Conservation (phyloP, 768 basidiomycete genomes). For the Multifurca ochricompacta region DNA sequence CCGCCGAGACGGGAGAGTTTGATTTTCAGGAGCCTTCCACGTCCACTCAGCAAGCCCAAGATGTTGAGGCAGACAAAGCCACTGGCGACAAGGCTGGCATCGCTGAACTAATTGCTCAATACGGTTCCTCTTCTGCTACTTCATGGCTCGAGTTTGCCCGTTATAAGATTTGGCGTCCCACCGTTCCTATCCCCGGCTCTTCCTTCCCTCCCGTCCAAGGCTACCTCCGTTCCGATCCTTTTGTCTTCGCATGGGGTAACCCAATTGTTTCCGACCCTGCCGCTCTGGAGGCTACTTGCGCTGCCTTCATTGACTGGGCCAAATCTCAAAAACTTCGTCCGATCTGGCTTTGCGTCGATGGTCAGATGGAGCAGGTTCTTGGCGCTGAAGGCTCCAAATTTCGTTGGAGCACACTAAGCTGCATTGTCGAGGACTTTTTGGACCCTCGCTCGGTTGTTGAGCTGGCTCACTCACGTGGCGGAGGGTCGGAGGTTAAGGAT, state of each 20-base stretch:
- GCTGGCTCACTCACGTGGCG: slow-evolving; percentile 29
- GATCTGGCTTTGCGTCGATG: slow-evolving; percentile 55
- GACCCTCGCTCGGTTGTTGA: slow-evolving; percentile 38
- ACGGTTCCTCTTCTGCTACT: slow-evolving; percentile 62
- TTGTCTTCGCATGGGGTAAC: slow-evolving; percentile 29
- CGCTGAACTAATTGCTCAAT: slow-evolving; percentile 44
- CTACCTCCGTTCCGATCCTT: slow-evolving; percentile 41
- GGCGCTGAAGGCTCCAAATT: slow-evolving; percentile 32
- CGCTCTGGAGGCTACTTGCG: slow-evolving; percentile 43
- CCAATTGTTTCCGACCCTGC: slow-evolving; percentile 19
- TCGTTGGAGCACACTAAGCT: slow-evolving; percentile 52
- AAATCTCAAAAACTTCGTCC: slow-evolving; percentile 40
- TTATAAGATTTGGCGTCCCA: slow-evolving; percentile 45
- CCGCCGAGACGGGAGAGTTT: slow-evolving; percentile 1
- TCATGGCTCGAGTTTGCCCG: slow-evolving; percentile 56
- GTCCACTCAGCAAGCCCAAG: neutral
- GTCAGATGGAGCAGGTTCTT: slow-evolving; percentile 43
- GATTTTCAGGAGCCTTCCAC: slow-evolving; percentile 9
- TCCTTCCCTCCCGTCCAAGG: slow-evolving; percentile 57
- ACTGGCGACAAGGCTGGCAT: slow-evolving; percentile 11
- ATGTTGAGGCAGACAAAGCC: slow-evolving; percentile 6
- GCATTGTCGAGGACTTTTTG: slow-evolving; percentile 54
- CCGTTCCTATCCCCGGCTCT: slow-evolving; percentile 50
- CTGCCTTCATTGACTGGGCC: slow-evolving; percentile 32
- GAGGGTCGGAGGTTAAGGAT: slow-evolving; percentile 39